A percentile compares a stretch with the other conserved stretches of the same genome.
Conservation (phyloP, 371 early-diverging fungal genomes). For the Mucor racemosus region DNA sequence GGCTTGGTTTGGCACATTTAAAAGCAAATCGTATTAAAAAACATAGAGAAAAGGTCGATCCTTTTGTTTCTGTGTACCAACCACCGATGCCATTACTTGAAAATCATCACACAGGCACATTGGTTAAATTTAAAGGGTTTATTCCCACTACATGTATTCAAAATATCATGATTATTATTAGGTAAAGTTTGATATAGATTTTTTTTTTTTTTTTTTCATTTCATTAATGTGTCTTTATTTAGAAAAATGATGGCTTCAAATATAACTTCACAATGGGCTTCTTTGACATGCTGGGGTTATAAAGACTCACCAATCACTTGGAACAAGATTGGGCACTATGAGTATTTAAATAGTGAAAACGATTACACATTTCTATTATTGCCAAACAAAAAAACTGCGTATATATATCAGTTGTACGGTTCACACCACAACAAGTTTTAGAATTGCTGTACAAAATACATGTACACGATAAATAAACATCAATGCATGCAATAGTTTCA, state of each 20-base stretch:
- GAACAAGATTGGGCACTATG: conserved; percentile 54
- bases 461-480: not conserved
- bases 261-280: conserved; percentile 54
- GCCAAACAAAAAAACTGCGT: conserved; percentile 26
- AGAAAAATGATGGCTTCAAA: conserved; percentile 37
- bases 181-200: conserved; percentile 28
- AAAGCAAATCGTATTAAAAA: conserved; percentile 52
- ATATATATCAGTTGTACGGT: conserved; percentile 27
- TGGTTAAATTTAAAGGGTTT: conserved; percentile 44
- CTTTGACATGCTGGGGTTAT: conserved; percentile 68
- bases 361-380: conserved; percentile 59
- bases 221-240: not conserved
- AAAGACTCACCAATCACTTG: conserved; percentile 71
- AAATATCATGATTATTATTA: conserved; percentile 31
- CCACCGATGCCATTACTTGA: conserved; percentile 37
- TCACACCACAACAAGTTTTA: conserved; percentile 23
- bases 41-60: conserved; percentile 22
- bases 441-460: not conserved
- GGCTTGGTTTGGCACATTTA: conserved; percentile 64
- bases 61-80: conserved; percentile 60
- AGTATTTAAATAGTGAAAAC: conserved; percentile 63
- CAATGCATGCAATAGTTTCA: not conserved
- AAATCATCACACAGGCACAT: conserved; percentile 22
- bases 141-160: conserved; percentile 39
- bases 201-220: not conserved